Percentiles rank a stretch among this genome's conserved stretches.
These are phyloP conservation scores for Colletotrichum plurivorum DNA, from an alignment of 2,329 filamentous ascomycete genomes.

Conservation along the genomic window DNA sequence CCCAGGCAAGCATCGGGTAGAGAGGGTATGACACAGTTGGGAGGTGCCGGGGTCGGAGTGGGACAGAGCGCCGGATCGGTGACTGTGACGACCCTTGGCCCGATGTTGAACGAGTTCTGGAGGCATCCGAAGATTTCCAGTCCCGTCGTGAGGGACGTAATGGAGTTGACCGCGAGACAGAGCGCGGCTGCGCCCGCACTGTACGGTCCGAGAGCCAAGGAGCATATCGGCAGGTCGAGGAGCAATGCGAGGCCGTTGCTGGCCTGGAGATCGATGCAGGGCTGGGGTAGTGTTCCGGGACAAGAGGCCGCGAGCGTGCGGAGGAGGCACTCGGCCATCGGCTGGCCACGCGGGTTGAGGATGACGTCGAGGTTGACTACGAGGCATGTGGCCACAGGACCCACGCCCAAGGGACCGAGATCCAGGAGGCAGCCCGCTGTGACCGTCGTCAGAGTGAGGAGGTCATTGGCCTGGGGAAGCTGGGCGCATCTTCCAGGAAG, in stretches of 20 bases:
- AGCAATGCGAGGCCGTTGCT: slow-evolving; percentile 32
- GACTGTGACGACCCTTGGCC: background rate
- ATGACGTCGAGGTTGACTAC: background rate
- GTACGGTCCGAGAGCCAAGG: slow-evolving; percentile 34
- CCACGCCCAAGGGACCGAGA: background rate
- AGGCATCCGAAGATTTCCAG: background rate
- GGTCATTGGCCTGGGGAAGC: background rate
- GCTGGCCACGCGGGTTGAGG: background rate
- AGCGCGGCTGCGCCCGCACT: slow-evolving; percentile 14
- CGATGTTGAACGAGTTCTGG: background rate
- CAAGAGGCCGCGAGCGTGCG: background rate
- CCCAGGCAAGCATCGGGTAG: background rate
- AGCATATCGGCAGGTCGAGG: slow-evolving; percentile 35
- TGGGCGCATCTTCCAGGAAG: background rate
- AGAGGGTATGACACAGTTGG: background rate
- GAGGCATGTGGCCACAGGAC: slow-evolving; percentile 2
- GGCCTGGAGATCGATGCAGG: slow-evolving; percentile 29
- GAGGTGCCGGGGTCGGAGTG: background rate
- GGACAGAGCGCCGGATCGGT: background rate
- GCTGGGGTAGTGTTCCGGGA: slow-evolving; percentile 25
- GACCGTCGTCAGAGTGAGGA: background rate
- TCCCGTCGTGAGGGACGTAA: background rate
- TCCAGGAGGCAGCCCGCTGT: background rate
- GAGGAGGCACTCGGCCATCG: background rate
- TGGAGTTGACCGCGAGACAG: slow-evolving; percentile 23